Conservation (phyloP, 768 basidiomycete species). For the Podaxis carcinomalis region DNA sequence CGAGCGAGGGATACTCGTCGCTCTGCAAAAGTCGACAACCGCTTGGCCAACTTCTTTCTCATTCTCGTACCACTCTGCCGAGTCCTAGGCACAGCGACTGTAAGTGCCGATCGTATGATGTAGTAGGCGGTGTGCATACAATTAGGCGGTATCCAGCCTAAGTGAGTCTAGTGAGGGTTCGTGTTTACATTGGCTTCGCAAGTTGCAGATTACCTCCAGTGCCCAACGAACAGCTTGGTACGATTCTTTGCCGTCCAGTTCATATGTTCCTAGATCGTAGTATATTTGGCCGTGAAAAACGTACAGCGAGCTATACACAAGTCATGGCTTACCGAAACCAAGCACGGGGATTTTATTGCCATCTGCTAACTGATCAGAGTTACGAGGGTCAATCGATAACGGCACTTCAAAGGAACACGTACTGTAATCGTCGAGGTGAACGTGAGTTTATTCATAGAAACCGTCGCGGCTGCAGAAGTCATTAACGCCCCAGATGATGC, state of each 20-base stretch:
- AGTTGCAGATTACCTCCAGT: background rate
- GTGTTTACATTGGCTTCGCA: background rate
- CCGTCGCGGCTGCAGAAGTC: background rate
- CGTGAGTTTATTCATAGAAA: background rate
- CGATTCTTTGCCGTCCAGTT: conserved; percentile 43
- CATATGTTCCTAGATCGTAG: conserved; percentile 39
- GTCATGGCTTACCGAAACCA: conserved; percentile 38
- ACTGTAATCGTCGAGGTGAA: background rate
- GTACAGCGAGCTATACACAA: background rate
- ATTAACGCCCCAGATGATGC: background rate
- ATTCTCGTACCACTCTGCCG: background rate
- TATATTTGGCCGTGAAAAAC: background rate
- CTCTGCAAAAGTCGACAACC: background rate
- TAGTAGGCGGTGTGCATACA: background rate
- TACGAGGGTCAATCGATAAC: conserved; percentile 2
- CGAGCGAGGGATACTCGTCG: conserved; percentile 37
- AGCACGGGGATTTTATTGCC: conserved; percentile 49
- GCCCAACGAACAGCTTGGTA: conserved; percentile 11
- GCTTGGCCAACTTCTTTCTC: conserved; percentile 2
- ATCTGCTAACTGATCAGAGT: conserved; percentile 37
- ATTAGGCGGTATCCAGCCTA: conserved; percentile 2
- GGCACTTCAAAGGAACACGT: background rate
- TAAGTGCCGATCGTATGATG: background rate
- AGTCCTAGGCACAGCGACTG: background rate
- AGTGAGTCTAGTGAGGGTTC: background rate